Conservation (phyloP, 1,139 yeast species). For the Taiozyma sp. region DNA sequence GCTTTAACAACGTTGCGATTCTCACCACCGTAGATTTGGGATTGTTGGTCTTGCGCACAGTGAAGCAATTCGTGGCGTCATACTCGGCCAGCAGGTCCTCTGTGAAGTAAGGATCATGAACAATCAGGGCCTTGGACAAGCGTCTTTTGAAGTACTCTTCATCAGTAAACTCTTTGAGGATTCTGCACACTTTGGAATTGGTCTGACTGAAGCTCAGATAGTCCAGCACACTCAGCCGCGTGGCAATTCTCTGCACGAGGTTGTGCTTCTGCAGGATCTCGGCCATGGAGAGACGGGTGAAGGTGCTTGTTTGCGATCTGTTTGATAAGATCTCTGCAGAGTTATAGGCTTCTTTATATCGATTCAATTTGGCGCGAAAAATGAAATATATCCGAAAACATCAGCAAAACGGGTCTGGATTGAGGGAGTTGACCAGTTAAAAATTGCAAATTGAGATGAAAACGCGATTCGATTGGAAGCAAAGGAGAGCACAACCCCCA, state of each 20-base stretch:
- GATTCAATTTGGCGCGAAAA: no score
- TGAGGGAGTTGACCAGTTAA: no score
- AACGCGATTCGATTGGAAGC: no score
- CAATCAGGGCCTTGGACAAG: conserved; percentile 9
- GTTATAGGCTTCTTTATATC: no score
- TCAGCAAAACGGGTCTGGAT: no score
- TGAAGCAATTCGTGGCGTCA: conserved; percentile 12
- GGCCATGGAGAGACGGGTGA: neutral
- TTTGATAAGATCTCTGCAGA: neutral
- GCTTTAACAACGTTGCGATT: conserved; percentile 6
- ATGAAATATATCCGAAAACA: no score
- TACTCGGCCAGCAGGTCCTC: conserved; percentile 15
- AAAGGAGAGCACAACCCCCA: no score
- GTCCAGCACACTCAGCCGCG: conserved; percentile 11
- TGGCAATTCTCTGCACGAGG: conserved; percentile 11
- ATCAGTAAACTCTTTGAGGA: conserved; percentile 4
- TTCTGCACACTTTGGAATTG: conserved; percentile 5
- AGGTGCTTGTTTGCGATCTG: neutral
- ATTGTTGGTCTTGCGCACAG: conserved; percentile 11
- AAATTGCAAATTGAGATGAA: no score
- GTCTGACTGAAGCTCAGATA: conserved; percentile 7
- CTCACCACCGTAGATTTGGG: conserved; percentile 15
- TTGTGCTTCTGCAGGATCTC: conserved; percentile 5
- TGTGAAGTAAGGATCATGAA: conserved; percentile 8
- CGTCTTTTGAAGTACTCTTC: conserved; percentile 12